Conservation (phyloP, 805 yeast genomes). For the Kuraishia hungarica region DNA sequence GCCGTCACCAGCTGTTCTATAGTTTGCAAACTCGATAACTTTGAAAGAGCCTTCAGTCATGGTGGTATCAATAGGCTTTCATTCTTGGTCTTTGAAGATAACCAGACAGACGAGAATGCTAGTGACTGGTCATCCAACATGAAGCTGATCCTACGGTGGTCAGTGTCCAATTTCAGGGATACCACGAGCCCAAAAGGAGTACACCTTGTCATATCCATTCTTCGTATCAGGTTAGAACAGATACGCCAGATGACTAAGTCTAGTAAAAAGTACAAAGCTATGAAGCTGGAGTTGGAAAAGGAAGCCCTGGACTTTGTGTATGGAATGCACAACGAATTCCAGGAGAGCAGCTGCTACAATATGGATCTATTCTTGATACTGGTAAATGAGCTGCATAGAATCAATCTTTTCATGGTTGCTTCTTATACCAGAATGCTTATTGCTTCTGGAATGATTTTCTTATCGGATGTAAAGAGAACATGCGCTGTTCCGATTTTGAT, state of each 20-base stretch:
- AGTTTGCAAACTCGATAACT: neutral
- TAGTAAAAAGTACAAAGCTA: conserved; percentile 15
- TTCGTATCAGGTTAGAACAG: conserved; percentile 14
- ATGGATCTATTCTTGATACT: conserved; percentile 31
- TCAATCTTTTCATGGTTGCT: conserved; percentile 45
- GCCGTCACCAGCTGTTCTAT: neutral
- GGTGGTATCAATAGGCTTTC: conserved; percentile 11
- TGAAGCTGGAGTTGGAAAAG: conserved; percentile 21
- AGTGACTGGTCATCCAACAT: conserved; percentile 17
- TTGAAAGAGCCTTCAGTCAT: conserved; percentile 7
- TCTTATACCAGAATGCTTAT: conserved; percentile 73
- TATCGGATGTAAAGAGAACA: conserved; percentile 41
- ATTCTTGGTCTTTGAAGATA: conserved; percentile 12
- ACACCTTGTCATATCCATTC: conserved; percentile 15
- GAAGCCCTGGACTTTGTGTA: conserved; percentile 23
- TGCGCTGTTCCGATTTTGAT: conserved; percentile 45
- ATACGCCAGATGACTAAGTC: conserved; percentile 6
- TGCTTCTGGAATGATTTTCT: conserved; percentile 76
- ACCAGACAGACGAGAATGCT: conserved; percentile 8
- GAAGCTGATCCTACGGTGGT: conserved; percentile 19
- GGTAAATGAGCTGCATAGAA: conserved; percentile 38
- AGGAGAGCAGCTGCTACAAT: conserved; percentile 3
- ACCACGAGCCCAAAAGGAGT: conserved; percentile 10
- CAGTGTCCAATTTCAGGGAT: conserved; percentile 16
- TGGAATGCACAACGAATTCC: conserved; percentile 9